phyloP scores from a whole-genome alignment of 192 early-diverging fungal genomes.

The Coemansia furcata region DNA sequence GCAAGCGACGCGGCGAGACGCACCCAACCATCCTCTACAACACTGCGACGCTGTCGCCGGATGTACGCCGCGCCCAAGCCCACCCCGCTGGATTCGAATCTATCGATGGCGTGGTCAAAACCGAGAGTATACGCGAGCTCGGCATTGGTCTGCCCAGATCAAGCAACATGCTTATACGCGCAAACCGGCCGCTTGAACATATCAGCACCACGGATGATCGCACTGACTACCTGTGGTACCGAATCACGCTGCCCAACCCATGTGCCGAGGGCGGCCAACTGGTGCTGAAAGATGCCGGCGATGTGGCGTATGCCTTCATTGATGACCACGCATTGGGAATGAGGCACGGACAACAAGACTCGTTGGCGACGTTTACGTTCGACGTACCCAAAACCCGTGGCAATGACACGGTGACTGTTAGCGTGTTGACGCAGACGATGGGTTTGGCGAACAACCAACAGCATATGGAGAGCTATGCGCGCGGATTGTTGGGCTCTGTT shows the following conservation, averaged over 20 bases:
- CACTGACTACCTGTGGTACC: constrained; percentile 53
- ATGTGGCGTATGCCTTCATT: constrained; percentile 34
- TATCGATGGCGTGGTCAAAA: not conserved
- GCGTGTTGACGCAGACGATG: constrained; percentile 47
- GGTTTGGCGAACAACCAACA: constrained; percentile 41
- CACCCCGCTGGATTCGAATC: constrained; percentile 17
- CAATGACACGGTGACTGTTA: constrained; percentile 6
- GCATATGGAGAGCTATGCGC: constrained; percentile 38
- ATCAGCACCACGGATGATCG: constrained; percentile 36
- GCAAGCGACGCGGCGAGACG: not conserved
- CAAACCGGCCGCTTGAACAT: constrained; percentile 30
- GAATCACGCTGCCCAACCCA: constrained; percentile 14
- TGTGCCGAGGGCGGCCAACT: constrained; percentile 12
- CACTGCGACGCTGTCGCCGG: constrained; percentile 13
- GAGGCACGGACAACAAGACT: constrained; percentile 25
- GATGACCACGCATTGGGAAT: constrained; percentile 16
- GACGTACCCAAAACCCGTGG: not conserved
- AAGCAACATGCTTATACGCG: not conserved
- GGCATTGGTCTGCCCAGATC: constrained; percentile 2
- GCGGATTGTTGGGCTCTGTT: constrained; percentile 37
- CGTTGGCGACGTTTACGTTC: constrained; percentile 24
- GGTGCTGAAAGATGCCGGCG: constrained; percentile 35
- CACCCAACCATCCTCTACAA: constrained; percentile 22
- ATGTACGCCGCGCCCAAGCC: constrained; percentile 9
- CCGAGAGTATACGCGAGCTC: constrained; percentile 14